Evolutionary conservation across 2,329 filamentous ascomycete species (phyloP).

Genomic region (Fusarium guadeloupense): DNA sequence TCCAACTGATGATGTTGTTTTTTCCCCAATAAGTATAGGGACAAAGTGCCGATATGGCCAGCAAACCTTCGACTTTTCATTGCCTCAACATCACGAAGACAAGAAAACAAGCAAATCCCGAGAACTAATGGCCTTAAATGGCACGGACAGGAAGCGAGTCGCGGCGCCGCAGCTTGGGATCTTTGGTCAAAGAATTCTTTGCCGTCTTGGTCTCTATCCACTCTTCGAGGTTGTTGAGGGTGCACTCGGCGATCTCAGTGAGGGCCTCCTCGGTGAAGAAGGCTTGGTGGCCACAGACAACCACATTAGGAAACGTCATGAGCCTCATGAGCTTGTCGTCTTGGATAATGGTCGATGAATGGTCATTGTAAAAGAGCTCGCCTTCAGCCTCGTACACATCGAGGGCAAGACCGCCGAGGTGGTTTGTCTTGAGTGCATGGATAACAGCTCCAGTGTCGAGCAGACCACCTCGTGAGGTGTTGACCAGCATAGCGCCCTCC

Average conservation of each 20-base stretch:
- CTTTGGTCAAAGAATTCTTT: conserved; percentile 48
- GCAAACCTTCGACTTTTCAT: not conserved
- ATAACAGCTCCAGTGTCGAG: conserved; percentile 69
- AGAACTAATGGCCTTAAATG: conserved; percentile 34
- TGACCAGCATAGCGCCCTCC: conserved; percentile 68
- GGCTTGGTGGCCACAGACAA: conserved; percentile 74
- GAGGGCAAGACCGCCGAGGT: conserved; percentile 69
- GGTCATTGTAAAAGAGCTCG: conserved; percentile 72
- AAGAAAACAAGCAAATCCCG: not conserved
- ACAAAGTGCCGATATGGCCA: not conserved
- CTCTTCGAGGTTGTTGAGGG: conserved; percentile 64
- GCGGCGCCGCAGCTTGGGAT: conserved; percentile 37
- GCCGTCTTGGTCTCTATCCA: conserved; percentile 48
- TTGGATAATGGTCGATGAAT: conserved; percentile 70
- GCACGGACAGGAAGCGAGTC: conserved; percentile 47
- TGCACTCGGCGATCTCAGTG: conserved; percentile 68
- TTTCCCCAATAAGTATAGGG: too few relatives aligned
- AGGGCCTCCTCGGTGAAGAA: conserved; percentile 75
- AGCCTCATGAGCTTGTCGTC: conserved; percentile 73
- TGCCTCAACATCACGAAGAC: not conserved
- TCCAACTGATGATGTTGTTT: too few relatives aligned
- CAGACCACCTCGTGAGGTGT: conserved; percentile 73
- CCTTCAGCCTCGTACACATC: conserved; percentile 75
- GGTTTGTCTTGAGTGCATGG: conserved; percentile 66
- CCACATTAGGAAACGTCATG: conserved; percentile 73